Evolutionary conservation across 106 monocot species (phyloP).

Genomic region (Dactylorhiza incarnata): DNA sequence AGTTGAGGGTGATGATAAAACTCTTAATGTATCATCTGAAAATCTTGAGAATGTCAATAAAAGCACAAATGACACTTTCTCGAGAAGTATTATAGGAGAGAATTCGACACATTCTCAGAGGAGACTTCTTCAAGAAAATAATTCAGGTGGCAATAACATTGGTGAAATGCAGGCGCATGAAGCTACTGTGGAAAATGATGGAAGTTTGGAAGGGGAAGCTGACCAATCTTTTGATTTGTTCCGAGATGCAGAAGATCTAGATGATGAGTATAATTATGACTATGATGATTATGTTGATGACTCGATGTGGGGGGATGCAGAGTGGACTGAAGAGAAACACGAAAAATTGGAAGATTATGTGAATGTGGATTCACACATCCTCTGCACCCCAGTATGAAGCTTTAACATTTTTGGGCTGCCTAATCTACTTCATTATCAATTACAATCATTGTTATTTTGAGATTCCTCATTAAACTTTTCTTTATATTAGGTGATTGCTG

Average conservation of each 20-base stretch:
- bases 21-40: neutral
- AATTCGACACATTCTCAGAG: conserved; percentile 53
- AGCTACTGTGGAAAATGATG: conserved; percentile 61
- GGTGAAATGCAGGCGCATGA: conserved; percentile 13
- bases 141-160: conserved; percentile 10
- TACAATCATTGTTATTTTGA: neutral
- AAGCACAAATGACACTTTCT: conserved; percentile 3
- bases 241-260: conserved; percentile 57
- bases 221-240: conserved; percentile 93
- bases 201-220: conserved; percentile 57
- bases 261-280: conserved; percentile 92
- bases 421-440: neutral
- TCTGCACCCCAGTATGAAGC: conserved; percentile 89
- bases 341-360: conserved; percentile 87
- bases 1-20: neutral
- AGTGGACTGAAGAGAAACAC: conserved; percentile 69
- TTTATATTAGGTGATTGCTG: conserved; percentile 79
- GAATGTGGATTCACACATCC: conserved; percentile 83
- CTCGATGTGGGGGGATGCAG: conserved; percentile 96
- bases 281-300: conserved; percentile 97
- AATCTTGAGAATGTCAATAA: neutral
- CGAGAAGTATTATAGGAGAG: conserved; percentile 18
- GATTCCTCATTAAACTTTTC: conserved; percentile 7
- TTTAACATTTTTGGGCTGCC: neutral
- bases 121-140: conserved; percentile 65